Evolutionary conservation across 257 asterid genomes (phyloP).

Genomic region (Solanum ahanhuiri): DNA sequence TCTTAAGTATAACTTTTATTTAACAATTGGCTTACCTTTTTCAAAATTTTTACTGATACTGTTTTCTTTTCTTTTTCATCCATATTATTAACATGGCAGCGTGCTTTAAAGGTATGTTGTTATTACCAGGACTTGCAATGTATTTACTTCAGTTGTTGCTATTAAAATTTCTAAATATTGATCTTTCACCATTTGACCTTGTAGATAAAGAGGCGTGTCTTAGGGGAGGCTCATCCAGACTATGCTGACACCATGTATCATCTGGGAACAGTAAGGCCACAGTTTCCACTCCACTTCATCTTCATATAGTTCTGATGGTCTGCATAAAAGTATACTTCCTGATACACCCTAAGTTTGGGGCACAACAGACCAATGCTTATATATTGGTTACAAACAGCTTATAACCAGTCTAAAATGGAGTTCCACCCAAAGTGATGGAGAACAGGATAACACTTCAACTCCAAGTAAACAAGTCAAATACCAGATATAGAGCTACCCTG

Average conservation of each 20-base stretch:
- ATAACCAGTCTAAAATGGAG: neutral
- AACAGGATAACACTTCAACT: neutral
- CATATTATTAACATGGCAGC: slow-evolving; percentile 36
- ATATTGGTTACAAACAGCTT: neutral
- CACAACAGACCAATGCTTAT: neutral
- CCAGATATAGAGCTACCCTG: neutral
- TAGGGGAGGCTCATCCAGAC: slow-evolving; percentile 75
- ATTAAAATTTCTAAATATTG: slow-evolving; percentile 9
- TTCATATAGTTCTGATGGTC: neutral
- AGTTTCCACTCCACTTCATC: neutral
- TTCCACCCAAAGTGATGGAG: neutral
- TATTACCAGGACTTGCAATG: slow-evolving; percentile 5
- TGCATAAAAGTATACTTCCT: neutral
- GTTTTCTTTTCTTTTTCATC: slow-evolving; percentile 3
- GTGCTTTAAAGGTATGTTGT: slow-evolving; percentile 75
- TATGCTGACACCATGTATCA: slow-evolving; percentile 91
- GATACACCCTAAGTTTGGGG: neutral
- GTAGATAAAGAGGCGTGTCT: slow-evolving; percentile 75
- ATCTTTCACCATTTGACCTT: slow-evolving; percentile 12
- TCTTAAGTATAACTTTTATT: neutral
- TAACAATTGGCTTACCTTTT: neutral
- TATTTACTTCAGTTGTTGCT: slow-evolving; percentile 14
- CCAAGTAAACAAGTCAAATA: neutral
- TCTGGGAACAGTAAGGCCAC: slow-evolving; percentile 72
- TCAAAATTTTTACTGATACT: neutral